Conservation (phyloP, 257 asterid genomes). For the Echium plantagineum region DNA sequence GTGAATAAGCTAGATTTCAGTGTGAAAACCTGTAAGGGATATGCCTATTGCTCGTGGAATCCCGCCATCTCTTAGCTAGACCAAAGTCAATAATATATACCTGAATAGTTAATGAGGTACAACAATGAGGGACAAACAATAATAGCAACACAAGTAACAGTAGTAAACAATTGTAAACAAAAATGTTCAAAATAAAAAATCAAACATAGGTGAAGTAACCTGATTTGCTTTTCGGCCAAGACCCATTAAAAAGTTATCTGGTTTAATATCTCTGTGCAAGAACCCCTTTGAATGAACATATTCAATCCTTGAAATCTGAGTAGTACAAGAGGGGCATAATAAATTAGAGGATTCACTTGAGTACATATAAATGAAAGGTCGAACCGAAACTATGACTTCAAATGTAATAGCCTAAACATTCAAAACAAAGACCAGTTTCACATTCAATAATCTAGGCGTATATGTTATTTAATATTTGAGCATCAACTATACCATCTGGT, state of each 20-base stretch:
- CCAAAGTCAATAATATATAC: constrained; percentile 93
- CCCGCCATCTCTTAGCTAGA: constrained; percentile 88
- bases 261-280: constrained; percentile 88
- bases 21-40: constrained; percentile 74
- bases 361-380: neutral
- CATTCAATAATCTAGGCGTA: neutral
- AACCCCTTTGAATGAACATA: constrained; percentile 91
- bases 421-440: too few relatives aligned
- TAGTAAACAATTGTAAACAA: neutral
- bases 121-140: constrained; percentile 9
- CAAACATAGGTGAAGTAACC: constrained; percentile 25
- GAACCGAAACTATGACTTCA: too few relatives aligned
- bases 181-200: too few relatives aligned
- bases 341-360: neutral
- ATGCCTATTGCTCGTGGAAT: constrained; percentile 68
- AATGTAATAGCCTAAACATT: too few relatives aligned
- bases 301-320: constrained; percentile 75
- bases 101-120: constrained; percentile 23
- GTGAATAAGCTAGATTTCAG: neutral
- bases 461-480: neutral
- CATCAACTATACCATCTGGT: constrained; percentile 63
- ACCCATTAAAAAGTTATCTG: constrained; percentile 97
- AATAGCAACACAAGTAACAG: neutral
- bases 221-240: constrained; percentile 97
- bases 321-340: neutral